A percentile compares a stretch with the other conserved stretches of the same genome.
These are phyloP conservation scores for Gleditsia sinensis DNA, from an alignment of 306 rosid genomes.

Conservation along the genomic window DNA sequence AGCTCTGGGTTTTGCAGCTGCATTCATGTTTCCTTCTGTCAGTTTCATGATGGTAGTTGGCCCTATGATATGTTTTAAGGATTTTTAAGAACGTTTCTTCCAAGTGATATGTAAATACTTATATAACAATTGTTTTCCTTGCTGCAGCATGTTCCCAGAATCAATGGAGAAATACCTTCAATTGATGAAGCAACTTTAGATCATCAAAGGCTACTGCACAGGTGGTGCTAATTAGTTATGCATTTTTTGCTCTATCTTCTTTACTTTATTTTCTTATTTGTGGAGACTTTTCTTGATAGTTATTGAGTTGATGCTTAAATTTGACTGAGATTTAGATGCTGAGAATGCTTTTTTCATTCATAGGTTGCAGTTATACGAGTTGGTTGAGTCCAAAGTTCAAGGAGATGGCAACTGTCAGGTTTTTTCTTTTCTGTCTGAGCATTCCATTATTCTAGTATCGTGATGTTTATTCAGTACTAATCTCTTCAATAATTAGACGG, in stretches of 20 bases:
- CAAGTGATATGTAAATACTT: background rate
- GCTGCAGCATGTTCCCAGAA: conserved; percentile 7
- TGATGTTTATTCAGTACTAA: background rate
- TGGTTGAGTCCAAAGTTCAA: conserved; percentile 19
- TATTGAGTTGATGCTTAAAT: background rate
- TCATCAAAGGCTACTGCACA: conserved; percentile 9
- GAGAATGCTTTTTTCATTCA: background rate
- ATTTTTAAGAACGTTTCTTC: background rate
- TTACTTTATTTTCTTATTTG: too few relatives aligned
- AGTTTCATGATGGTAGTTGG: background rate
- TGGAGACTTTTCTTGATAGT: background rate
- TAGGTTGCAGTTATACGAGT: conserved; percentile 1
- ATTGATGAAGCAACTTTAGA: conserved; percentile 13
- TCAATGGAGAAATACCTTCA: conserved; percentile 18
- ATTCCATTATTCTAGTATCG: background rate
- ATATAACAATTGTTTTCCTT: background rate
- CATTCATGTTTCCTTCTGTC: background rate
- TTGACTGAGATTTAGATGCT: background rate
- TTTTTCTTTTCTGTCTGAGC: background rate
- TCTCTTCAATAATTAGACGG: background rate
- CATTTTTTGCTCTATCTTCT: background rate
- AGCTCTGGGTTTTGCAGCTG: background rate
- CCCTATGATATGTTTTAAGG: background rate
- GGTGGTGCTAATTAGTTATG: background rate
- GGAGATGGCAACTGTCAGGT: conserved; percentile 21